Base-by-base conservation (phyloP, 2,329 filamentous ascomycete genomes). In the Pyrenochaeta sp. region DNA sequence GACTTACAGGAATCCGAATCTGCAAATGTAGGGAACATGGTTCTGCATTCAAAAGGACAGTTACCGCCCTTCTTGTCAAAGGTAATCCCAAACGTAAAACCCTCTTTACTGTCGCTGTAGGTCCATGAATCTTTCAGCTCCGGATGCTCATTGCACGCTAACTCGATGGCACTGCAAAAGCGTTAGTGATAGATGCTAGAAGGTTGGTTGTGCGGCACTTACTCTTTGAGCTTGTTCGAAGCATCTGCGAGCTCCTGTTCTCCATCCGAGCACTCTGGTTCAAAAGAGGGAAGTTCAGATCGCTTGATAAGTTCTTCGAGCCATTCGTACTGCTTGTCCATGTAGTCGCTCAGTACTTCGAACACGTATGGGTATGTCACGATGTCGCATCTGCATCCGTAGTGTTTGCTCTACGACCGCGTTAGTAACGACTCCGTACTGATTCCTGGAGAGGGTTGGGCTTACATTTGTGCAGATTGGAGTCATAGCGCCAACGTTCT, bases 321-420 rank as follows among this genome's bases (percentile, higher is more conserved):
- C 44, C 45, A 49, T 30, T 44, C 22, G 37, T 54, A 54, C 19
- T 54, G 45, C 12, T 54, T n/a, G 36, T 54, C 27, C 52, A 54
- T 54, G 32, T 53, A 53, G 34, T 48, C 36, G 3, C 12, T 5
- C 13, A 28, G 28, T 15, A 53, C 3, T 15, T 27, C 25, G 7
- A 48, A 3, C 4, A 45, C 19, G 15, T 47, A 22, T 13, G 44
- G 51, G 24, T 47, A 47, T 2, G 28, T 42, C 2, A 53, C 52
- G 3, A 27, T 19, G 15, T n/a, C 15, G 4, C 36, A 39, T 39
- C 15, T 39, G 15, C 36, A 39, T 13, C 36, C 36, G 9, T 39
- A 39, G 15, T 39, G n/a, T 3, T 39, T 39, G 3, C 1, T 13
- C 36, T 39, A 19, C 36, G 13, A 19, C 5, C 3, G 5, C 5